Conservation (phyloP, 2,329 filamentous ascomycete genomes). For the Zymoseptoria tritici region DNA sequence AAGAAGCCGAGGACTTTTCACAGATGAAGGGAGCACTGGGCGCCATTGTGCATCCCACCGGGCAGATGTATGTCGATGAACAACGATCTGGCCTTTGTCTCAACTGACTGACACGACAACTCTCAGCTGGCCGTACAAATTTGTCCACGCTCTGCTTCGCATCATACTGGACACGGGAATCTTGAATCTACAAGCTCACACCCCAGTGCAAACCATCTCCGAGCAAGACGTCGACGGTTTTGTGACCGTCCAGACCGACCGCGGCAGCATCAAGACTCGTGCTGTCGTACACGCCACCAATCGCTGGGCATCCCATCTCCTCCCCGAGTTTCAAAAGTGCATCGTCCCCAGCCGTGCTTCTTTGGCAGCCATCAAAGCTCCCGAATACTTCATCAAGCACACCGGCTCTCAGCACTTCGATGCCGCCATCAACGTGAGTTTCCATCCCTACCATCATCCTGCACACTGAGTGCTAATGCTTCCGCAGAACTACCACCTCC, state of each 20-base stretch:
- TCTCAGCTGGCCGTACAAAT: conserved; percentile 21
- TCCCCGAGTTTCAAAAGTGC: conserved; percentile 17
- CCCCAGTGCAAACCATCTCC: conserved; percentile 19
- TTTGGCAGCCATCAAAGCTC: conserved; percentile 27
- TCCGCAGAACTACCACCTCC: conserved; percentile 26
- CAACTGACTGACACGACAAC: conserved; percentile 1
- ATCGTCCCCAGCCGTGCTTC: conserved; percentile 15
- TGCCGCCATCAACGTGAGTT: conserved; percentile 19
- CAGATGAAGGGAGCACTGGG: conserved; percentile 28
- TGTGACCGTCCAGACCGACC: conserved; percentile 17
- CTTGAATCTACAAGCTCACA: conserved; percentile 25
- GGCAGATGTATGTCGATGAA: conserved; percentile 16
- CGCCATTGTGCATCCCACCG: conserved; percentile 25
- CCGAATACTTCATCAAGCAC: conserved; percentile 25
- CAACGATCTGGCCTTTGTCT: no score
- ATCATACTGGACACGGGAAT: conserved; percentile 13
- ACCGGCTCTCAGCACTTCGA: conserved; percentile 31
- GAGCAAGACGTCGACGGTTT: conserved; percentile 20
- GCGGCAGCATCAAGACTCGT: conserved; percentile 13
- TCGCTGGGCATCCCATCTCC: conserved; percentile 19
- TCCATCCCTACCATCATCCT: not conserved
- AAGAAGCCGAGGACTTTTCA: conserved; percentile 25
- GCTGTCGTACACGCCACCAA: conserved; percentile 20
- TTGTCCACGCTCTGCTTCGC: conserved; percentile 19
- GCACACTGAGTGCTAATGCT: not conserved